These are phyloP conservation scores for Syzygium oleosum DNA, from an alignment of 345 rosid species.

Conservation along the genomic window DNA sequence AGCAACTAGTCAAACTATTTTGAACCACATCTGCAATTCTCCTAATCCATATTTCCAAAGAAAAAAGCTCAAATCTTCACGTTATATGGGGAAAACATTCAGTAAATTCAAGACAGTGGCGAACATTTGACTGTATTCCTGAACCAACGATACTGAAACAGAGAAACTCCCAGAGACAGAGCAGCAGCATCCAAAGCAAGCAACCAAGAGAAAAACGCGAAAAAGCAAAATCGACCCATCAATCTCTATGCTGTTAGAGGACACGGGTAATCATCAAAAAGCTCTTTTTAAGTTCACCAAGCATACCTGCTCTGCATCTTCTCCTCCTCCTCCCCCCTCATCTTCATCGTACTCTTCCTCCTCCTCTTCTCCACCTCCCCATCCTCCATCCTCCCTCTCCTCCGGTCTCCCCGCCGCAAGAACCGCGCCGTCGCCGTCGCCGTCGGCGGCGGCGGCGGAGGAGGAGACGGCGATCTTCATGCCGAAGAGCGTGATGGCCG, in stretches of 20 bases:
- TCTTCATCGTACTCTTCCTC: neutral
- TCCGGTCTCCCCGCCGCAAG: neutral
- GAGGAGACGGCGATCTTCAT: constrained; percentile 46
- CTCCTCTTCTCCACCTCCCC: constrained; percentile 8
- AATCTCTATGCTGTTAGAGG: neutral
- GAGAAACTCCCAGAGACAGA: neutral
- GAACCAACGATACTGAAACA: neutral
- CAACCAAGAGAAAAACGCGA: neutral
- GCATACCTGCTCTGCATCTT: constrained; percentile 40
- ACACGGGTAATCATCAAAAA: constrained; percentile 15
- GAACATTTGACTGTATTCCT: neutral
- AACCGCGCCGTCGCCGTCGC: neutral
- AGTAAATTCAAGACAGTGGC: neutral
- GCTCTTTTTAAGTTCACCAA: neutral
- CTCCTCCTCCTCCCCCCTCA: neutral
- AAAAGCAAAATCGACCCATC: constrained; percentile 13
- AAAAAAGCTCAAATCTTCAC: neutral
- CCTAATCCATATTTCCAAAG: neutral
- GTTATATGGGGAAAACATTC: neutral
- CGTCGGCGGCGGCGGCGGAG: neutral
- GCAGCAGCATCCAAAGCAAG: neutral
- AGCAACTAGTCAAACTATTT: neutral
- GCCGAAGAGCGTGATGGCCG: constrained; percentile 78
- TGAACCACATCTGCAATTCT: neutral
- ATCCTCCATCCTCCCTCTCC: constrained; percentile 15